These are phyloP conservation scores for Diversispora epigaea DNA, from an alignment of 192 early-diverging fungal species.

Conservation along the genomic window DNA sequence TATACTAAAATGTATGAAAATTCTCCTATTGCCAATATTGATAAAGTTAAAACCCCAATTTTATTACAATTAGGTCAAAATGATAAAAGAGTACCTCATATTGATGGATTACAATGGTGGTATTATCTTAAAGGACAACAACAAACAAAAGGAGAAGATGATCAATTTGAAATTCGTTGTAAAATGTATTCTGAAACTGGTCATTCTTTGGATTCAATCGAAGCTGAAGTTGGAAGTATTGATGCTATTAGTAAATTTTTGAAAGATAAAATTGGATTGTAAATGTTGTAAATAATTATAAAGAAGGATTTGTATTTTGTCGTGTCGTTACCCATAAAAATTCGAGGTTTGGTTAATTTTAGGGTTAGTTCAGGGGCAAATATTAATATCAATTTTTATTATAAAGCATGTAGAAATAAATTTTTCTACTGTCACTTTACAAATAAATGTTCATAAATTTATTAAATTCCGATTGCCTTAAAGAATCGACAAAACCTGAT, in stretches of 20 bases:
- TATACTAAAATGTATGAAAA: constrained; percentile 57
- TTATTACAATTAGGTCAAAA: constrained; percentile 64
- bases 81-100: constrained; percentile 74
- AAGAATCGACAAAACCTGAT: too few species aligned
- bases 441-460: too few species aligned
- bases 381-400: too few species aligned
- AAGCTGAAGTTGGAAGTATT: constrained; percentile 46
- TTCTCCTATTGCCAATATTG: constrained; percentile 59
- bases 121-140: constrained; percentile 31
- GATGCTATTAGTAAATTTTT: constrained; percentile 5
- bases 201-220: constrained; percentile 58
- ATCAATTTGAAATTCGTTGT: constrained; percentile 37
- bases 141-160: background rate
- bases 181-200: constrained; percentile 60
- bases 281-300: background rate
- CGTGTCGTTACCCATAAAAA: too few species aligned
- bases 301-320: background rate
- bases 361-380: too few species aligned
- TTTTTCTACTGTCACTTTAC: too few species aligned
- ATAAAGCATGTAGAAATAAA: too few species aligned
- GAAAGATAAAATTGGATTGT: constrained; percentile 7
- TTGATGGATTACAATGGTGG: constrained; percentile 56
- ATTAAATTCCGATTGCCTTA: too few species aligned
- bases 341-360: too few species aligned
- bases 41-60: constrained; percentile 59